Conservation (phyloP, 805 yeast genomes). For the Pichia pseudocactophila region DNA sequence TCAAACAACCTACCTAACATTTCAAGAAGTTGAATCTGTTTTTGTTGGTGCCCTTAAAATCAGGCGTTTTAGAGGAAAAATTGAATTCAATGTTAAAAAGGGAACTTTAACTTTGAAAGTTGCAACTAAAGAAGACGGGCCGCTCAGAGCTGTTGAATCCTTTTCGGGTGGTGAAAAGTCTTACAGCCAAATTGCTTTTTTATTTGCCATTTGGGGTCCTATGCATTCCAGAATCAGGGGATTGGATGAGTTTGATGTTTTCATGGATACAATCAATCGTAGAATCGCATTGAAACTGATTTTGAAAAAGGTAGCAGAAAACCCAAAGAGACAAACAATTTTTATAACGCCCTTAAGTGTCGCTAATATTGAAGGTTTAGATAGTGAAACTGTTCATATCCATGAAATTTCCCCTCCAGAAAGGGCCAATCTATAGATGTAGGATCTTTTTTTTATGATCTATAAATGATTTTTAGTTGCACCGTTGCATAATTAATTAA, state of each 20-base stretch:
- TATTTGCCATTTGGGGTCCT: conserved; percentile 85
- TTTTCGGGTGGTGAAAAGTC: conserved; percentile 97
- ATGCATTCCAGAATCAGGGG: conserved; percentile 87
- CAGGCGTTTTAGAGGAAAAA: conserved; percentile 67
- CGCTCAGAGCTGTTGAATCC: conserved; percentile 64
- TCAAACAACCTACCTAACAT: conserved; percentile 32
- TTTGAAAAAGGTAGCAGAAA: conserved; percentile 53
- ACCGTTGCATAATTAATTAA: too few relatives aligned
- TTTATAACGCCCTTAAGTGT: conserved; percentile 94
- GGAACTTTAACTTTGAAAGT: conserved; percentile 49
- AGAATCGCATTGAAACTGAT: conserved; percentile 68
- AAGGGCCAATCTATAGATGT: conserved; percentile 11
- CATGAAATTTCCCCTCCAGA: conserved; percentile 45
- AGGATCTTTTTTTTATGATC: too few relatives aligned
- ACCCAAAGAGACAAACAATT: conserved; percentile 71
- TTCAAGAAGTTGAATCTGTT: conserved; percentile 41
- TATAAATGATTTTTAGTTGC: too few relatives aligned
- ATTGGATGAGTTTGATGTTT: conserved; percentile 93
- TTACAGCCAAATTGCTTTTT: conserved; percentile 79
- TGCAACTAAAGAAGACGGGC: conserved; percentile 49
- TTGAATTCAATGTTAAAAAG: conserved; percentile 51
- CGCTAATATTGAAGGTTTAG: conserved; percentile 54
- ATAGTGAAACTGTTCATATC: conserved; percentile 45
- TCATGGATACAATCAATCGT: conserved; percentile 91
- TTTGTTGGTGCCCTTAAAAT: conserved; percentile 52